Evolutionary conservation across 1,284 basidiomycete genomes (phyloP).

Genomic region (Trichosporon faecale): DNA sequence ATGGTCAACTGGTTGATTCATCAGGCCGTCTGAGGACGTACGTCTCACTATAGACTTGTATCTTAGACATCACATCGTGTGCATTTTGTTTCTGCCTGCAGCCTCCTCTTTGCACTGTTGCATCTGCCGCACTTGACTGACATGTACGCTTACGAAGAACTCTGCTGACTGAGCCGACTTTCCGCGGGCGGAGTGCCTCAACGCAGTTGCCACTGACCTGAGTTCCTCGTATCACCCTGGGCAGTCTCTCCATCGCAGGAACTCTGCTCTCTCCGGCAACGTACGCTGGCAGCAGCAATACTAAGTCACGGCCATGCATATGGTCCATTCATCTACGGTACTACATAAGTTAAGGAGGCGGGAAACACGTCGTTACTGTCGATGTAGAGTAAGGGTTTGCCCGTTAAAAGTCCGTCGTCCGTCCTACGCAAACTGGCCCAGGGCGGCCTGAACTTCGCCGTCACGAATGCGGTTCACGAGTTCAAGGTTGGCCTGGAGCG

Average conservation of each 20-base stretch:
- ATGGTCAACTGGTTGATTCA: conserved; percentile 2
- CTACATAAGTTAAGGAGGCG: not conserved
- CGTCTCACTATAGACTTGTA: conserved; percentile 9
- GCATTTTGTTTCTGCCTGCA: conserved; percentile 20
- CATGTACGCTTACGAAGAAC: no score
- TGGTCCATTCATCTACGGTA: not conserved
- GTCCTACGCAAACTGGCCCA: not conserved
- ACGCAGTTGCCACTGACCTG: no score
- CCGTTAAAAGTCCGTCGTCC: not conserved
- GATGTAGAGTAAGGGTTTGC: not conserved
- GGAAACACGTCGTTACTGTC: not conserved
- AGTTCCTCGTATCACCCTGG: no score
- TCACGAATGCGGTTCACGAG: conserved; percentile 3
- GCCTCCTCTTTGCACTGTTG: conserved; percentile 18
- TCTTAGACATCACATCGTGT: conserved; percentile 11
- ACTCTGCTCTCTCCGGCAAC: no score
- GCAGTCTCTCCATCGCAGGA: no score
- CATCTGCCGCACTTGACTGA: not conserved
- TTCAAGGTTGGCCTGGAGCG: not conserved
- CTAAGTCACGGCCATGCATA: not conserved
- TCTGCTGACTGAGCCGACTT: no score
- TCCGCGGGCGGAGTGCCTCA: no score
- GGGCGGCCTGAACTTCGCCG: not conserved
- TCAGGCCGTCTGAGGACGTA: conserved; percentile 6
- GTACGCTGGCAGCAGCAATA: not conserved